phyloP scores from a whole-genome alignment of 805 yeast species.

The Saccharomycopsis sp. region DNA sequence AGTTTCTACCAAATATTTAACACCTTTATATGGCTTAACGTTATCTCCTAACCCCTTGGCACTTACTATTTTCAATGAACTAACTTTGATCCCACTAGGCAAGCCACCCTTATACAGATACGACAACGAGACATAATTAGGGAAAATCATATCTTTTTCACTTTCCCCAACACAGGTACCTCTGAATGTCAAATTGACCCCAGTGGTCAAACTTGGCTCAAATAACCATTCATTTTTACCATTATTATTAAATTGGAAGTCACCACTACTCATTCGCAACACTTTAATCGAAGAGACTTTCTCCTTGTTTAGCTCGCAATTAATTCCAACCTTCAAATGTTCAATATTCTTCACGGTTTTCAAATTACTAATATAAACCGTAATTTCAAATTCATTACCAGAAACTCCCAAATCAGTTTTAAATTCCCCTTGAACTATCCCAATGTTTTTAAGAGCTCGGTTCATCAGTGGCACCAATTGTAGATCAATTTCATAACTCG shows the following conservation, averaged over 20 bases:
- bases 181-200: conserved; percentile 59
- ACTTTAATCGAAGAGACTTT: conserved; percentile 40
- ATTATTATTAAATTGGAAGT: conserved; percentile 47
- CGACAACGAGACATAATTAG: conserved; percentile 40
- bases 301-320: conserved; percentile 26
- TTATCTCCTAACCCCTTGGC: conserved; percentile 51
- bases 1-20: conserved; percentile 64
- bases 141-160: conserved; percentile 27
- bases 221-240: conserved; percentile 65
- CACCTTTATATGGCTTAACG: conserved; percentile 85
- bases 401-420: conserved; percentile 44
- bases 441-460: conserved; percentile 29
- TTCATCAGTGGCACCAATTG: conserved; percentile 24
- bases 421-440: conserved; percentile 50
- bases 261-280: conserved; percentile 69
- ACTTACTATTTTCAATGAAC: conserved; percentile 49
- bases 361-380: conserved; percentile 40
- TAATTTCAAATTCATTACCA: conserved; percentile 57
- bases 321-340: conserved; percentile 37
- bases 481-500: conserved; percentile 58
- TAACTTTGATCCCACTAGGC: conserved; percentile 71
- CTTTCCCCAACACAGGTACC: conserved; percentile 40
- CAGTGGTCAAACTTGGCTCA: conserved; percentile 50
- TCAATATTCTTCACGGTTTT: conserved; percentile 42
- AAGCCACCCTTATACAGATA: conserved; percentile 61